Evolutionary conservation across 129 eudicot genomes (phyloP), one percentile per base, ranked within the genome.

Genomic region (Escallonia rubra): DNA sequence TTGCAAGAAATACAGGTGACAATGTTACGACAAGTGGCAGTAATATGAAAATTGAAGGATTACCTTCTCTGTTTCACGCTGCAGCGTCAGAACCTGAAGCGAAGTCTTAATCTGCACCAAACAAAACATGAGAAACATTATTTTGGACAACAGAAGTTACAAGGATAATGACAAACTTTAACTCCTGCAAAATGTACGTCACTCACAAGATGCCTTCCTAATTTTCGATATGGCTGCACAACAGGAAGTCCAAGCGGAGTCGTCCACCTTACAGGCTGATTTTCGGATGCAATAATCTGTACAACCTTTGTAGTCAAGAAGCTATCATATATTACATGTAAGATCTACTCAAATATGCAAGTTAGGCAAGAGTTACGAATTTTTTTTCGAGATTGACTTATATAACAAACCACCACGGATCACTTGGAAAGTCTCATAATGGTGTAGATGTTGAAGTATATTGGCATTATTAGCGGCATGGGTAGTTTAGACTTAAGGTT

Each of bases 231-330:
- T 66, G 99, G 99, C 81, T 93, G 99, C 49, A 93, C 99, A 68
- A 93, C 99, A 39, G 96, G 99, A 59, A 93, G 99, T 55, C 99
- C 99, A 61, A 93, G 88, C 5, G 96, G 99, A 67, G 99, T 93
- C 59, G 89, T 89, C 99, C 96, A 93, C 54, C 76, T 65, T 79
- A 93, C 96, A 6, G 99, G 88, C 74, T 93, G 73, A 73, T 93
- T 93, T 71, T 89, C 95, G 1, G 88, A 84, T 10, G 99, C 96
- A 57, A 89, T 86, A 43, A 93, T 68, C 96, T 93, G 82, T 66
- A 72, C 68, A 63, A 13, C 4, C 40, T 70, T 83, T 52, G 57
- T 53, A 65, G 59, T 69, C 51, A 64, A 73, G 71, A 59, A 74
- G 52, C 63, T 45, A 0, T 62, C 10, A 44, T 16, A 60, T 43